Evolutionary conservation across 768 basidiomycete genomes (phyloP).

Genomic region (Kwoniella mangroviensis): DNA sequence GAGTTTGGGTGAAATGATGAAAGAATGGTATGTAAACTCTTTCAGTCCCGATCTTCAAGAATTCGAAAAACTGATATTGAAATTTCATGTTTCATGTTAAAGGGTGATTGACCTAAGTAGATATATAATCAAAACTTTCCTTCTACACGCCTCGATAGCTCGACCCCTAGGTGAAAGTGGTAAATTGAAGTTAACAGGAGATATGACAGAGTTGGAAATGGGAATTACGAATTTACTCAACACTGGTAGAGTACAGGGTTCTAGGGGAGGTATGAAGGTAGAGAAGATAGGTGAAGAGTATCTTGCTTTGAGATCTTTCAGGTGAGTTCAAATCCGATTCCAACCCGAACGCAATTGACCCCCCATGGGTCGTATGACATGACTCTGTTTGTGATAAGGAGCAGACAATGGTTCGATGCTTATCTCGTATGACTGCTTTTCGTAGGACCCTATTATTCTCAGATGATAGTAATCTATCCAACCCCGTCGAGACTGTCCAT

Average conservation of each 20-base stretch:
- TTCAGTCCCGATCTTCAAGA: background rate
- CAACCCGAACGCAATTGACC: too few relatives aligned
- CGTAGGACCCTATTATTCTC: constrained; percentile 84
- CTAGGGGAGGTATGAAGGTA: constrained; percentile 69
- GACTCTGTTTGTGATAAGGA: too few relatives aligned
- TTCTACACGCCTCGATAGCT: constrained; percentile 91
- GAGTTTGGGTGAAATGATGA: constrained; percentile 70
- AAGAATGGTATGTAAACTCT: constrained; percentile 68
- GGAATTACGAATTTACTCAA: constrained; percentile 75
- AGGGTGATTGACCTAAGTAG: constrained; percentile 64
- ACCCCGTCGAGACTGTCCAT: constrained; percentile 70
- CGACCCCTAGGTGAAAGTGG: constrained; percentile 89
- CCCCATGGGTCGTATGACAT: too few relatives aligned
- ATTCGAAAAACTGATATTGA: background rate
- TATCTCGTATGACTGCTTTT: background rate
- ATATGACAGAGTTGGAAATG: constrained; percentile 97
- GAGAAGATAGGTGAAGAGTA: constrained; percentile 86
- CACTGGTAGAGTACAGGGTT: constrained; percentile 58
- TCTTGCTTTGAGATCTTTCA: constrained; percentile 77
- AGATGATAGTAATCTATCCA: constrained; percentile 72
- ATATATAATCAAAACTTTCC: constrained; percentile 81
- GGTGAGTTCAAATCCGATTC: constrained; percentile 63
- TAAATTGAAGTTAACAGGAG: constrained; percentile 89
- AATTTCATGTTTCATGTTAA: background rate
- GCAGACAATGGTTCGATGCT: background rate